phyloP scores from a whole-genome alignment of 805 yeast species.

The Cephaloascus fragrans region DNA sequence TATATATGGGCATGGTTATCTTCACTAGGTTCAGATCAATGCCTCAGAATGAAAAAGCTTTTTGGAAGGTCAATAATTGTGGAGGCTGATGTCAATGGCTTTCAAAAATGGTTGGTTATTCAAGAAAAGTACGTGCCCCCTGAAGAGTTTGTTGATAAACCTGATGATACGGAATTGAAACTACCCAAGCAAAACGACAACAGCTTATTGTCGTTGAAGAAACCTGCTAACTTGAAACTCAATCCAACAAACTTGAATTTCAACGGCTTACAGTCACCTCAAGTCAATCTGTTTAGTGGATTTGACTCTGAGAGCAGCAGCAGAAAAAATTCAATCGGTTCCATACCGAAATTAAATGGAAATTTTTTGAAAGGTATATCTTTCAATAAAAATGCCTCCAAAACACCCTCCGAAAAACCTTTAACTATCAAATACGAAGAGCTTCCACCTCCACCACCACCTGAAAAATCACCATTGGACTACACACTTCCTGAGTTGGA shows the following conservation, averaged over 20 bases:
- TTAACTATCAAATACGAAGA: background rate
- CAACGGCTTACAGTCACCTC: slow-evolving; percentile 4
- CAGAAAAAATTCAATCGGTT: slow-evolving; percentile 1
- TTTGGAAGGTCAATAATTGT: slow-evolving; percentile 79
- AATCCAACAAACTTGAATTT: slow-evolving; percentile 3
- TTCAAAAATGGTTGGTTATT: slow-evolving; percentile 67
- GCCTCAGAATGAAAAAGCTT: slow-evolving; percentile 48
- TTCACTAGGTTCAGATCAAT: slow-evolving; percentile 65
- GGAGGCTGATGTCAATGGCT: slow-evolving; percentile 70
- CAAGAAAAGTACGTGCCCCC: slow-evolving; percentile 51
- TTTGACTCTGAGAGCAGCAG: slow-evolving; percentile 2
- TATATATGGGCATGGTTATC: slow-evolving; percentile 91
- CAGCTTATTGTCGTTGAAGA: slow-evolving; percentile 10
- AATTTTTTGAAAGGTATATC: slow-evolving; percentile 14
- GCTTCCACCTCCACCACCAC: slow-evolving; percentile 7
- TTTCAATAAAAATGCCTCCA: slow-evolving; percentile 4
- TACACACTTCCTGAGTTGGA: slow-evolving; percentile 6
- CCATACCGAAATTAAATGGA: slow-evolving; percentile 7
- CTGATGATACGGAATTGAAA: slow-evolving; percentile 7
- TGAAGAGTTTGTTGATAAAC: slow-evolving; percentile 15
- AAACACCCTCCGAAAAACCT: background rate
- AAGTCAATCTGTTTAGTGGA: slow-evolving; percentile 2
- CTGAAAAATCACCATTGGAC: slow-evolving; percentile 6
- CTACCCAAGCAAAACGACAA: slow-evolving; percentile 8
- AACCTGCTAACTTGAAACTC: slow-evolving; percentile 7